These are phyloP conservation scores for Phytophthora nicotianae DNA, from an alignment of 352 stramenopile genomes.

Conservation along the genomic window DNA sequence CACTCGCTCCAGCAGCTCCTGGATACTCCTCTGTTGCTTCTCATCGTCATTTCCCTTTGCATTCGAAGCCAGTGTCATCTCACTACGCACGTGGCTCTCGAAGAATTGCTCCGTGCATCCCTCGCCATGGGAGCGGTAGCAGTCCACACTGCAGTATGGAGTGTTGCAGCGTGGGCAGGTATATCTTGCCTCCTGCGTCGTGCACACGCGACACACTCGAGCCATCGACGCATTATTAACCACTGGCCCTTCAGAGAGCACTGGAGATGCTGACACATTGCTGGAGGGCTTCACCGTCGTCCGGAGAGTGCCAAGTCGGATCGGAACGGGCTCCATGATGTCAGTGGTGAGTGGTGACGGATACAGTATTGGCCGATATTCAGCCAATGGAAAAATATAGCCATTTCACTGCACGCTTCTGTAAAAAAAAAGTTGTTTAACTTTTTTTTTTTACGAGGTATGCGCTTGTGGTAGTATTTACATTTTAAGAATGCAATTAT, in stretches of 20 bases:
- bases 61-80: conserved; percentile 51
- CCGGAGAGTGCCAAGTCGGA: conserved; percentile 62
- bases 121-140: conserved; percentile 75
- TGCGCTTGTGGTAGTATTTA: too few relatives aligned
- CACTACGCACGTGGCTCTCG: conserved; percentile 62
- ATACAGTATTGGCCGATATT: conserved; percentile 19
- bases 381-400: conserved; percentile 42
- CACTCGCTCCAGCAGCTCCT: conserved; percentile 56
- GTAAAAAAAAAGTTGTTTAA: too few relatives aligned
- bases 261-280: conserved; percentile 1
- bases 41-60: conserved; percentile 29
- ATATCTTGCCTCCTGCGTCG: conserved; percentile 64
- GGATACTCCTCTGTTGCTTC: conserved; percentile 42
- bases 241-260: conserved; percentile 7
- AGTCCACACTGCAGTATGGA: conserved; percentile 80
- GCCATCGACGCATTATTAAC: conserved; percentile 36
- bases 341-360: conserved; percentile 5
- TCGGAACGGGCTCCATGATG: conserved; percentile 61
- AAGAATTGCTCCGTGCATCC: conserved; percentile 84
- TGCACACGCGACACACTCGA: conserved; percentile 77
- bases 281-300: conserved; percentile 44
- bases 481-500: too few relatives aligned
- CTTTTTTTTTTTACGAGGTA: too few relatives aligned
- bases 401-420: conserved; percentile 30
- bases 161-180: conserved; percentile 84